Base-by-base conservation (phyloP, 257 asterid species). In the Solanum tacnaense region DNA sequence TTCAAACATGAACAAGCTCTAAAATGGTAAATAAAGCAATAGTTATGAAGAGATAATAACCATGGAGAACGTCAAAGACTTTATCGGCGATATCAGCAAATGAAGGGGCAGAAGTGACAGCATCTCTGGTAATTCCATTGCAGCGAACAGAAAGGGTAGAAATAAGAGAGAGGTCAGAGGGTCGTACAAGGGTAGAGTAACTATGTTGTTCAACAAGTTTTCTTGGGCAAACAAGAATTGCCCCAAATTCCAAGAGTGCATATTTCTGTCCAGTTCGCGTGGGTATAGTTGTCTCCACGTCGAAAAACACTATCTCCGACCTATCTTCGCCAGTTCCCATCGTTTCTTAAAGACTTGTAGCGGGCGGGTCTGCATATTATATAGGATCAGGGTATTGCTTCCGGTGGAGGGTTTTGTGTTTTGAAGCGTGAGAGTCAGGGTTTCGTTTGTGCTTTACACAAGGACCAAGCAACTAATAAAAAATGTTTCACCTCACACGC, bases 301-400 rank as follows among this genome's bases (percentile, higher is more conserved):
- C 99, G 92, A 96, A 96, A 92, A 97, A 97, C 3, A 93, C 99
- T 68, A 96, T 96, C 90, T 96, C 99, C 18, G 98, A 90, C 87
- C 91, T 90, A 27, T 94, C 96, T 12, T 62, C 91, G 5, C 41
- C 88, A 74, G 88, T 85, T 88, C 73, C 85, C 92, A 89, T 89
- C 88, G 82, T 84, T 82, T 16, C 62, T 56, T 27, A n/a, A 46
- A 32, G 67, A 72, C 49, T 41, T 29, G 23, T 71, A 46, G 67
- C 0, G 13, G 87, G 3, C 62, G 3, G 27, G 31, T 9, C 5
- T 35, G 27, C 7, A 62, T 36, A 67, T 70, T 20, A 70, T 41
- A 41, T 1, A 39, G 8, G 13, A 5, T 15, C 5, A 44, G 70
- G 29, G 13, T 60, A 23, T 60, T 60, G 70, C 70, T 10, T 23